Evolutionary conservation across 2,329 filamentous ascomycete genomes (phyloP).

Genomic region (Trichoderma brevicompactum): DNA sequence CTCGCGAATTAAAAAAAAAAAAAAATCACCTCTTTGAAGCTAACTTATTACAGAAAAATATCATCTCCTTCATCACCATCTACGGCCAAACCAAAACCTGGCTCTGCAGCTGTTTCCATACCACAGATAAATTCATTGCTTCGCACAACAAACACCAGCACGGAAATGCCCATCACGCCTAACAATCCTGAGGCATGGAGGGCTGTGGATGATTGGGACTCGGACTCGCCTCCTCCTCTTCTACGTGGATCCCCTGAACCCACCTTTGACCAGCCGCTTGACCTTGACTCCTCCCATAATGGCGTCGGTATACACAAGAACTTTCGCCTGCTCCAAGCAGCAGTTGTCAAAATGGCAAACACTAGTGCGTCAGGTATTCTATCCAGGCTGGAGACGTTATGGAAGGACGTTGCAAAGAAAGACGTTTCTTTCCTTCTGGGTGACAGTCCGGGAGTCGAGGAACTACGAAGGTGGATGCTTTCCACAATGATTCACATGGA

Average conservation of each 20-base stretch:
- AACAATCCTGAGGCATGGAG: conserved; percentile 27
- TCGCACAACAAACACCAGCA: not conserved
- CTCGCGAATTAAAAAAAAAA: not conserved
- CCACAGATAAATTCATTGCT: conserved; percentile 31
- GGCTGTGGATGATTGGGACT: conserved; percentile 24
- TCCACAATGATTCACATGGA: conserved; percentile 57
- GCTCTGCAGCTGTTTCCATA: conserved; percentile 6
- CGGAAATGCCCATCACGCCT: conserved; percentile 17
- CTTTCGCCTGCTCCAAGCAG: conserved; percentile 12
- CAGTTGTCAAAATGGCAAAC: conserved; percentile 20
- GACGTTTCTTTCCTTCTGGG: conserved; percentile 8
- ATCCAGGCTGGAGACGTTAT: conserved; percentile 30
- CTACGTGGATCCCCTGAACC: not conserved
- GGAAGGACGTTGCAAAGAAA: conserved; percentile 2
- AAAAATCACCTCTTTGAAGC: not conserved
- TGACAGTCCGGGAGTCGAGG: not conserved
- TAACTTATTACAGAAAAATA: not conserved
- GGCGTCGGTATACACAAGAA: not conserved
- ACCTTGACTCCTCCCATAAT: not conserved
- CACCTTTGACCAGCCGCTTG: not conserved
- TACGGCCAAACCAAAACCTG: not conserved
- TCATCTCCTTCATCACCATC: not conserved
- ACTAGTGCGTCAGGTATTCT: conserved; percentile 25
- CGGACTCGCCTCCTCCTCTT: not conserved
- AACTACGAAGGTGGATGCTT: conserved; percentile 57